These are phyloP conservation scores for Bruguiera sexangula DNA, from an alignment of 345 rosid genomes.

Conservation along the genomic window DNA sequence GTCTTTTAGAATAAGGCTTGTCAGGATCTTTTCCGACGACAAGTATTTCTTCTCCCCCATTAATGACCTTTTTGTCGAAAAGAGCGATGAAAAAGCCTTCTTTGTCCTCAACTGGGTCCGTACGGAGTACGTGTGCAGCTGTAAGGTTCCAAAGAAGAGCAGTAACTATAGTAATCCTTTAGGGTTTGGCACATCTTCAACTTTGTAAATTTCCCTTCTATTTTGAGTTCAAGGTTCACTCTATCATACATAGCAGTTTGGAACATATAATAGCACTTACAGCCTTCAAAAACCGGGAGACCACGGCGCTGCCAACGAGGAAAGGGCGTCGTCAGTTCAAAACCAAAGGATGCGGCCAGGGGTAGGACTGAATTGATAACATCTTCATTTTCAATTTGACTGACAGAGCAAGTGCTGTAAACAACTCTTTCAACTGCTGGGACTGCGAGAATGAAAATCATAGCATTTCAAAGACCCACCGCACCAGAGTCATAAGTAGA, in stretches of 20 bases:
- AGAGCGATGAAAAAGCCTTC: conserved; percentile 89
- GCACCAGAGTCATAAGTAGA: no score
- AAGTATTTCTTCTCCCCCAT: background rate
- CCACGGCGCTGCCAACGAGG: conserved; percentile 76
- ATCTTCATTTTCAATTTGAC: conserved; percentile 85
- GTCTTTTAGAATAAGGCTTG: background rate
- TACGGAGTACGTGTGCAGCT: conserved; percentile 48
- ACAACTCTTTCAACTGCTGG: conserved; percentile 64
- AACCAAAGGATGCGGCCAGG: conserved; percentile 51
- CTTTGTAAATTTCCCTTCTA: background rate
- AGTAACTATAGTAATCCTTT: background rate
- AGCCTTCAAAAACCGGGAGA: conserved; percentile 61
- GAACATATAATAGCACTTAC: conserved; percentile 37
- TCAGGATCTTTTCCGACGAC: background rate
- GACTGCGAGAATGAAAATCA: conserved; percentile 32
- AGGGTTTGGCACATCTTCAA: background rate
- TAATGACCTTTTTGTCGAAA: conserved; percentile 32
- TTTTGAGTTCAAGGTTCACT: background rate
- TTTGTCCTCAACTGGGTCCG: conserved; percentile 57
- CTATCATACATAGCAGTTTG: background rate
- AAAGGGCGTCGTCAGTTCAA: conserved; percentile 59
- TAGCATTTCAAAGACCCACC: background rate
- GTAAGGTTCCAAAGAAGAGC: conserved; percentile 2
- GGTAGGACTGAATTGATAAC: conserved; percentile 65
- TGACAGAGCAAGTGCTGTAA: conserved; percentile 89